Conservation (phyloP, 2,329 filamentous ascomycete genomes). For the Boeremia exigua region DNA sequence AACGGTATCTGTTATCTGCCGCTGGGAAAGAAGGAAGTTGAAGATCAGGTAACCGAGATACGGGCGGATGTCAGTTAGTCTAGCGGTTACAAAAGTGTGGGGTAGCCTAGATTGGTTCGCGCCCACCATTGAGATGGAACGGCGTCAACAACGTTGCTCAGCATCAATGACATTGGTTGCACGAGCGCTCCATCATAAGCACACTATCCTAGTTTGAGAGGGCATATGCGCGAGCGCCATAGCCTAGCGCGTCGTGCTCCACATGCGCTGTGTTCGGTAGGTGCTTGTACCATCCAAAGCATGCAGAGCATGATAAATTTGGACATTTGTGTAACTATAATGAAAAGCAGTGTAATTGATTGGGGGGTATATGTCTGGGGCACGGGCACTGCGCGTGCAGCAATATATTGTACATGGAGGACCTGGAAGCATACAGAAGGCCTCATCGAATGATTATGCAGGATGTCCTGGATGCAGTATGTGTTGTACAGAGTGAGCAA, state of each 20-base stretch:
- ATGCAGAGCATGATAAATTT: slow-evolving; percentile 7
- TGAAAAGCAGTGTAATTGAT: neutral
- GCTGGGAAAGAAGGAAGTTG: neutral
- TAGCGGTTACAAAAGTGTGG: slow-evolving; percentile 16
- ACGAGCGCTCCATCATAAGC: slow-evolving; percentile 1
- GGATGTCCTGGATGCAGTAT: neutral
- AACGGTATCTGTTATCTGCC: neutral
- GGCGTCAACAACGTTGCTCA: slow-evolving; percentile 10
- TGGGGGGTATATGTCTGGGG: neutral
- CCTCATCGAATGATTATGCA: neutral
- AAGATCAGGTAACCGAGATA: neutral
- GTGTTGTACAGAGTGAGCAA: neutral
- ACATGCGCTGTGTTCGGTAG: slow-evolving; percentile 9
- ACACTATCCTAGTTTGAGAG: neutral
- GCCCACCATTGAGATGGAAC: slow-evolving; percentile 9
- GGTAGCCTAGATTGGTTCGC: slow-evolving; percentile 10
- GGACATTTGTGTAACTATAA: slow-evolving; percentile 7
- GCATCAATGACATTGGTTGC: slow-evolving; percentile 7
- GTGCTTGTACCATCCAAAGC: slow-evolving; percentile 5
- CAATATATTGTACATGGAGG: slow-evolving; percentile 6
- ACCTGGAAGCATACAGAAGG: neutral
- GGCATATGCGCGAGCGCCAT: slow-evolving; percentile 3
- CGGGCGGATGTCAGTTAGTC: slow-evolving; percentile 6
- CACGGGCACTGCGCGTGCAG: slow-evolving; percentile 2
- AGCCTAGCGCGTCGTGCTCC: slow-evolving; percentile 1